Percentiles rank a stretch among this genome's conserved stretches.
Conservation (phyloP, 495 filamentous ascomycete species). For the Apodospora peruviana region DNA sequence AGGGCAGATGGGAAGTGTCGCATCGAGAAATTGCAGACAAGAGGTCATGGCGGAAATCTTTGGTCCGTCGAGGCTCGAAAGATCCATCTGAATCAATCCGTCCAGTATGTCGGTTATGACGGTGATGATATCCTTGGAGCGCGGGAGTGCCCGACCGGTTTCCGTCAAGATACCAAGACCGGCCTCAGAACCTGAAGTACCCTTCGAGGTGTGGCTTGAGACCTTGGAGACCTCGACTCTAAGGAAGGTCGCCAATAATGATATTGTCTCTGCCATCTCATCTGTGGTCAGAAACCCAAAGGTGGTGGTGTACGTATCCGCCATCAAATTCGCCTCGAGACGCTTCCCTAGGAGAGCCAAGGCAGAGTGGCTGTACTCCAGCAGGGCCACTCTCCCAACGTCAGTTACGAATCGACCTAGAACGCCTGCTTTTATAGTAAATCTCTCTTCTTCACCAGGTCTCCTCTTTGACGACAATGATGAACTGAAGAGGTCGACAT, state of each 20-base stretch:
- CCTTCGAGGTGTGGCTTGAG: slow-evolving; percentile 12
- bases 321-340: slow-evolving; percentile 50
- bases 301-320: slow-evolving; percentile 25
- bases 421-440: slow-evolving; percentile 56
- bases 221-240: slow-evolving; percentile 29
- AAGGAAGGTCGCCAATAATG: slow-evolving; percentile 37
- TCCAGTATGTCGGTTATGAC: slow-evolving; percentile 84
- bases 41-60: slow-evolving; percentile 61
- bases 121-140: slow-evolving; percentile 70
- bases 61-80: slow-evolving; percentile 40
- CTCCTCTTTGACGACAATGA: slow-evolving; percentile 22
- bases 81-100: slow-evolving; percentile 58
- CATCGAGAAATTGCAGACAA: slow-evolving; percentile 73
- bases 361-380: slow-evolving; percentile 71
- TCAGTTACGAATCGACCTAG: slow-evolving; percentile 66
- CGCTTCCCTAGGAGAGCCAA: slow-evolving; percentile 72
- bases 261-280: slow-evolving; percentile 36
- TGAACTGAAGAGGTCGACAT: slow-evolving; percentile 49
- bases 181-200: slow-evolving; percentile 21
- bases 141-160: slow-evolving; percentile 66
- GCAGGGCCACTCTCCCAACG: slow-evolving; percentile 44
- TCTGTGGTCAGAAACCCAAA: slow-evolving; percentile 29
- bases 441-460: slow-evolving; percentile 30
- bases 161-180: slow-evolving; percentile 55
- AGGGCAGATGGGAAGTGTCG: slow-evolving; percentile 64